phyloP scores from a whole-genome alignment of 2,329 filamentous ascomycete species.

The Seiridium unicorne region DNA sequence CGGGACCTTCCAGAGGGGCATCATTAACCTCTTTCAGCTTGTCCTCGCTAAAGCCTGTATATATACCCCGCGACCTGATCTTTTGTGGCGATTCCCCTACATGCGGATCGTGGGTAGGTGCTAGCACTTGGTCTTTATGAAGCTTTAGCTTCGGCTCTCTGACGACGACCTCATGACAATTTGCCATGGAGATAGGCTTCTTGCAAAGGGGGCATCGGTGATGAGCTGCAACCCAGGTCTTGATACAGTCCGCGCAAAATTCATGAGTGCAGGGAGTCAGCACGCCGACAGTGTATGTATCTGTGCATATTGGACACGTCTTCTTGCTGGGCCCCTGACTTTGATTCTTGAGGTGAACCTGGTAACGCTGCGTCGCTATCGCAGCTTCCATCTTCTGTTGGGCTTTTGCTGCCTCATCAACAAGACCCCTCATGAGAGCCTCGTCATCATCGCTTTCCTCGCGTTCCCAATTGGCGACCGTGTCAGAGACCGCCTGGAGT shows the following conservation, averaged over 20 bases:
- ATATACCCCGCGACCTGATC: conserved; percentile 55
- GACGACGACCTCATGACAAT: conserved; percentile 83
- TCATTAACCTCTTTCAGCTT: conserved; percentile 79
- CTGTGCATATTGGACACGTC: conserved; percentile 85
- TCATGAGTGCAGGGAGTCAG: conserved; percentile 88
- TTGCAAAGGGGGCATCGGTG: conserved; percentile 86
- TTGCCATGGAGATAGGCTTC: conserved; percentile 57
- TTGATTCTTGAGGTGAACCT: conserved; percentile 52
- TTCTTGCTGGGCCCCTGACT: conserved; percentile 64
- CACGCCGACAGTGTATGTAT: conserved; percentile 72
- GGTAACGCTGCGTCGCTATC: conserved; percentile 74
- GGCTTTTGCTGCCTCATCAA: conserved; percentile 48
- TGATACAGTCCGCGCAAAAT: conserved; percentile 87
- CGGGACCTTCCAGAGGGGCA: conserved; percentile 69
- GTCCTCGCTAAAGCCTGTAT: conserved; percentile 70
- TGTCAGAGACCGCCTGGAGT: conserved; percentile 87
- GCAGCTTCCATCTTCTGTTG: conserved; percentile 58
- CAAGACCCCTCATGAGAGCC: conserved; percentile 36
- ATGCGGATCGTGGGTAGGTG: background rate
- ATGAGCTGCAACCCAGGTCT: conserved; percentile 72
- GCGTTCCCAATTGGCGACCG: conserved; percentile 72
- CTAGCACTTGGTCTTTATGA: conserved; percentile 50
- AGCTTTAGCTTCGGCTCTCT: conserved; percentile 73
- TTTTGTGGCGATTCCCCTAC: conserved; percentile 7
- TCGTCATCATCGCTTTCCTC: conserved; percentile 46